Evolutionary conservation across 164 flowering plant genomes (phyloP), one percentile per base, ranked within the genome.

Genomic region (Stephania japonica): DNA sequence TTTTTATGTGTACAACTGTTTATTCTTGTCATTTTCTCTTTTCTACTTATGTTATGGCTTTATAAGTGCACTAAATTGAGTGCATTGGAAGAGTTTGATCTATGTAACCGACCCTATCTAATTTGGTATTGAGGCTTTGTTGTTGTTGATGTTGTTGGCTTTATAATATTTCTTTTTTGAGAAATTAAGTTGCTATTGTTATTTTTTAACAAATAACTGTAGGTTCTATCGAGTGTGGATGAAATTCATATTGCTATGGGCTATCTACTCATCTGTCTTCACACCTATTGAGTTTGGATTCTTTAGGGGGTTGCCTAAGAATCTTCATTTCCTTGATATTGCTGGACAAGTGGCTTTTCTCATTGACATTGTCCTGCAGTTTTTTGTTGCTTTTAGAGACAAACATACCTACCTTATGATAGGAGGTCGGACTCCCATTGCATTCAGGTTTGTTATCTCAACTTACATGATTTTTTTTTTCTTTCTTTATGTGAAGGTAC

Each of bases 271-370:
- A 0, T 91, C 98, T 9, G 87, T 87, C 84, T 93, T 95, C 82
- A 95, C 99, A 2, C 99, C 99, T 5, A 26, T 95, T 77, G 99
- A 95, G 86, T 95, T 95, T 67, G 99, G 93, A 2, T 95, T 95
- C 88, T 91, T 95, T 84, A 80, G 93, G 68, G 99, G 99, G 43
- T 81, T 95, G 68, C 94, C 96, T 1, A 72, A 85, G 75, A 77
- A 84, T 62, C 86, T 95, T 23, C 82, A 86, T 68, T 76, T 88
- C 38, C 82, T 95, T 42, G 99, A 95, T 83, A 85, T 91, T 47
- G 85, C 74, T 38, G 96, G 92, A 64, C 98, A 93, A 80, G 24
- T 87, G 6, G 94, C 96, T 67, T 95, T 95, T 78, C 79, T 95
- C 16, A 0, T 88, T 16, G 99, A 91, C 84, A 90, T 93, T 65